phyloP scores from a whole-genome alignment of 2,329 filamentous ascomycete genomes.

The Thielaviopsis ethacetica region DNA sequence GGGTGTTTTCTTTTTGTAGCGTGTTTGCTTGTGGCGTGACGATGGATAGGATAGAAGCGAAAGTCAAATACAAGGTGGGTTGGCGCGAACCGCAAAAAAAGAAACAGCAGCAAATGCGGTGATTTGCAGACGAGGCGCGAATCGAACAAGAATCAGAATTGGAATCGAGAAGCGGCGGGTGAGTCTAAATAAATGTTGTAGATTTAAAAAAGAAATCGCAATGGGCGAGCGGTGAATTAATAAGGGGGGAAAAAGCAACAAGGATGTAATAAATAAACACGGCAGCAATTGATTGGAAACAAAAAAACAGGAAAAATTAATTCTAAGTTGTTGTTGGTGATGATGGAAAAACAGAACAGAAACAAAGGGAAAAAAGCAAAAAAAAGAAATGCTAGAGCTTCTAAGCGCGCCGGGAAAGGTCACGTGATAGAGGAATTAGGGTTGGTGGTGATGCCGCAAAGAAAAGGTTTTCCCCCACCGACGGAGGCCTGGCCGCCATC shows the following conservation, averaged over 20 bases:
- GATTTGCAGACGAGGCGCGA: not conserved
- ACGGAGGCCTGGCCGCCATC: not conserved
- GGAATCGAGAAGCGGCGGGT: not conserved
- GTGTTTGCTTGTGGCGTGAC: too few species aligned
- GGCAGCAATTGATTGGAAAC: not conserved
- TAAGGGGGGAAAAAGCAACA: too few species aligned
- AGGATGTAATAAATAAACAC: too few species aligned
- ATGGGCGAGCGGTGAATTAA: too few species aligned
- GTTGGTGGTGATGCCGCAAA: not conserved
- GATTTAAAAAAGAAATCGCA: not conserved
- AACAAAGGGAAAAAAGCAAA: not conserved
- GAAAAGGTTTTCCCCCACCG: not conserved
- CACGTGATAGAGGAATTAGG: not conserved
- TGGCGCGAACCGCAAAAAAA: not conserved
- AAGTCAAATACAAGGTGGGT: not conserved
- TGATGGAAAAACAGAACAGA: not conserved
- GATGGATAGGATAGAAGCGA: not conserved
- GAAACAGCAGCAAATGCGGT: not conserved
- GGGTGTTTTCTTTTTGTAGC: too few species aligned
- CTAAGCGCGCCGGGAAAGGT: too few species aligned
- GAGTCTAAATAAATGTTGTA: not conserved
- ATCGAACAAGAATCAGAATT: not conserved
- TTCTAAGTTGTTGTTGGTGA: not conserved
- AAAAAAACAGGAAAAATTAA: not conserved
- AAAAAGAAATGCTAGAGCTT: too few species aligned